Evolutionary conservation across 1,139 yeast genomes (phyloP).

Genomic region (Pichia sp.): DNA sequence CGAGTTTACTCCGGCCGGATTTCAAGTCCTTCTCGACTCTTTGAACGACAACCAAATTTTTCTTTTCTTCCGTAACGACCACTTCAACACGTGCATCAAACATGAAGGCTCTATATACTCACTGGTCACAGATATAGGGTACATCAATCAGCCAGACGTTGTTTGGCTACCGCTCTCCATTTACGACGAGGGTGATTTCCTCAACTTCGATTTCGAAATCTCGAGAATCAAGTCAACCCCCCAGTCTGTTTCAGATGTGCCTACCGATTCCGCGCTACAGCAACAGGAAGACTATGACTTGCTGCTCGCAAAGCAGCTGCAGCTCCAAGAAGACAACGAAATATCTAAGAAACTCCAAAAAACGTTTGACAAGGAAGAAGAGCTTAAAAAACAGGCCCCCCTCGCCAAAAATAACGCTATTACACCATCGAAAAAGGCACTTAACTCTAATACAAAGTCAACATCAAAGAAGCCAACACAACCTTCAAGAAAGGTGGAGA

Average conservation of each 20-base stretch:
- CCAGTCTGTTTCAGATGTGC: not conserved
- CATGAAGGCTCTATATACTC: conserved; percentile 46
- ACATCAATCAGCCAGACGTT: conserved; percentile 42
- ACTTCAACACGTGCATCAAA: conserved; percentile 69
- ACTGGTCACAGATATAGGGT: conserved; percentile 72
- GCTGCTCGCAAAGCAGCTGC: conserved; percentile 48
- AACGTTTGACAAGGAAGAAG: conserved; percentile 14
- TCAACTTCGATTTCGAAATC: conserved; percentile 56
- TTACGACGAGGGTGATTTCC: conserved; percentile 66
- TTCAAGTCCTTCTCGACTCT: conserved; percentile 33
- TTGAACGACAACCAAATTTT: conserved; percentile 49
- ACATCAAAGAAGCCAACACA: not conserved
- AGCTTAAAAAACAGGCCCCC: not conserved
- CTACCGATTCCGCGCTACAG: not conserved
- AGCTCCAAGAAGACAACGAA: conserved; percentile 56
- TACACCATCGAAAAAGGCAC: conserved; percentile 7
- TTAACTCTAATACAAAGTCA: not conserved
- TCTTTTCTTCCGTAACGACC: conserved; percentile 80
- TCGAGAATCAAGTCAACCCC: conserved; percentile 19
- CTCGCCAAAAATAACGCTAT: not conserved
- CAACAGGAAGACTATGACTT: conserved; percentile 34
- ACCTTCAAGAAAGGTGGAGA: not conserved
- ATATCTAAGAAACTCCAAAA: conserved; percentile 48
- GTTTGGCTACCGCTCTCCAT: conserved; percentile 77
- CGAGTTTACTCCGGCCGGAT: conserved; percentile 67